These are phyloP conservation scores for Kwoniella europaea DNA, from an alignment of 768 basidiomycete species.

Conservation along the genomic window DNA sequence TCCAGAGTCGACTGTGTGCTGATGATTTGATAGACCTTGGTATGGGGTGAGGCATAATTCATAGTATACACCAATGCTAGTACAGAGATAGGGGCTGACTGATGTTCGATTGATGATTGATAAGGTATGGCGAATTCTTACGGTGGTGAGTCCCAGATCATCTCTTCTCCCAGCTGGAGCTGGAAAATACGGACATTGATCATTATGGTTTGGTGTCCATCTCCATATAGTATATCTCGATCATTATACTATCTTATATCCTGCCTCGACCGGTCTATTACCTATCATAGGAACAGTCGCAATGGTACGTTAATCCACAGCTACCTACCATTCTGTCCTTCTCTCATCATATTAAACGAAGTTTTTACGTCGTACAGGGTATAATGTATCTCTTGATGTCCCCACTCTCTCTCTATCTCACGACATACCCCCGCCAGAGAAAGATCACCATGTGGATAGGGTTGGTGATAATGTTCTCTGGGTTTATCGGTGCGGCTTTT, in stretches of 20 bases:
- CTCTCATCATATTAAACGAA: neutral
- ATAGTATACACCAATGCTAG: too few species aligned
- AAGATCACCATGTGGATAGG: slow-evolving; percentile 35
- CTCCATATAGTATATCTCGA: slow-evolving; percentile 31
- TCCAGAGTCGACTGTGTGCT: neutral
- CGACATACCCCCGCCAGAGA: slow-evolving; percentile 26
- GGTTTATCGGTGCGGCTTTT: slow-evolving; percentile 35
- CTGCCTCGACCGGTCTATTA: slow-evolving; percentile 20
- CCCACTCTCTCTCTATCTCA: slow-evolving; percentile 30
- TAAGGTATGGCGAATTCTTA: slow-evolving; percentile 32
- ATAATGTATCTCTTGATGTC: slow-evolving; percentile 39
- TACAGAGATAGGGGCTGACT: too few species aligned
- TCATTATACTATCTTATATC: slow-evolving; percentile 27
- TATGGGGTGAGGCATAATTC: slow-evolving; percentile 31
- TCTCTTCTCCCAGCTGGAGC: neutral
- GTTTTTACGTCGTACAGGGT: slow-evolving; percentile 16
- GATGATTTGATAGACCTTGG: slow-evolving; percentile 15
- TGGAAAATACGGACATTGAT: too few species aligned
- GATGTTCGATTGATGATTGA: neutral
- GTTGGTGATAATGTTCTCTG: slow-evolving; percentile 23
- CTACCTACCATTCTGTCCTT: too few species aligned
- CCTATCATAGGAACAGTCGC: slow-evolving; percentile 36
- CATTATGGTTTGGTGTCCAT: too few species aligned
- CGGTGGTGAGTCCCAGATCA: slow-evolving; percentile 21
- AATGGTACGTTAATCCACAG: slow-evolving; percentile 17